These are phyloP conservation scores for Arachis hypogaea DNA, from an alignment of 306 rosid species.

Conservation along the genomic window DNA sequence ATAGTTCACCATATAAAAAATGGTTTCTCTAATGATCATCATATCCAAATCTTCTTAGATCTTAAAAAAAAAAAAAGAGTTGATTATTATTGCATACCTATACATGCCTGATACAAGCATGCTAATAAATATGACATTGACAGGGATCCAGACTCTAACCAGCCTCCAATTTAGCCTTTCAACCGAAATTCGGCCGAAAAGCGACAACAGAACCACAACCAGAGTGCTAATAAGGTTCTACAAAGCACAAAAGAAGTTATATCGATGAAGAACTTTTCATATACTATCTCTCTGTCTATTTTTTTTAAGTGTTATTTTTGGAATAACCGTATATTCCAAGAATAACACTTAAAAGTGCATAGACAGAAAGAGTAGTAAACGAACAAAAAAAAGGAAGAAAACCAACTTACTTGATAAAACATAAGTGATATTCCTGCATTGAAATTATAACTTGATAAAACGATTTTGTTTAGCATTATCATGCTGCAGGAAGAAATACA, in stretches of 20 bases:
- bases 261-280: not conserved
- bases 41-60: constrained; percentile 12
- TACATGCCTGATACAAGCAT: constrained; percentile 95
- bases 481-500: constrained; percentile 92
- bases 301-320: no score
- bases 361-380: not conserved
- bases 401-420: constrained; percentile 78
- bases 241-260: constrained; percentile 36
- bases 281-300: no score
- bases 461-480: constrained; percentile 84
- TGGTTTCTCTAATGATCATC: constrained; percentile 3
- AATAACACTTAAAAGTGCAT: no score
- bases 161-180: constrained; percentile 84
- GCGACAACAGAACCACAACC: constrained; percentile 65
- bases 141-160: constrained; percentile 85
- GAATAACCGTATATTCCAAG: no score
- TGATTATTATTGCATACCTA: constrained; percentile 53
- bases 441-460: constrained; percentile 77
- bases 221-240: constrained; percentile 82
- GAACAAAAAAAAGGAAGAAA: not conserved
- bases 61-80: constrained; percentile 1
- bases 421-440: constrained; percentile 85
- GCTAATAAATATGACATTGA: constrained; percentile 82
- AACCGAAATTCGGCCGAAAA: constrained; percentile 57
- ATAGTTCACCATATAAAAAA: not conserved